Base-by-base conservation (phyloP, 1,284 basidiomycete genomes). In the Cutaneotrichosporon cutaneum region DNA sequence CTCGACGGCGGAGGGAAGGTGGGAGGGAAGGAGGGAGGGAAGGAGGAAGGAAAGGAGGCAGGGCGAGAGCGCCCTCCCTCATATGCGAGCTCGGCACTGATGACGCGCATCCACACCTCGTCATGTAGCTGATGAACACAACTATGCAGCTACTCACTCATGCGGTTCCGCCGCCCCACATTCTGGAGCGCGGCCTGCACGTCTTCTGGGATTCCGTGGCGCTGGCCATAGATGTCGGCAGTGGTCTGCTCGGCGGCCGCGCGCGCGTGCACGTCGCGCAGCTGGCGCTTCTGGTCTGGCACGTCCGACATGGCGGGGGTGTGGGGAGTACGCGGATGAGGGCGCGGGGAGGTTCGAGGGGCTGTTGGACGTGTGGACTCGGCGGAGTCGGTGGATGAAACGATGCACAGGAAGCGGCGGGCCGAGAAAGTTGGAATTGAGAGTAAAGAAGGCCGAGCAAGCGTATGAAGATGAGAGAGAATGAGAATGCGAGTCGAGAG, bases 161-260 rank as follows among this genome's bases (percentile, higher is more conserved):
- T 66, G 30, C 75, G 56, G 9, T 64, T 68, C n/a, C 63, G 56
- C 14, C 73, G 58, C 9, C 69, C 71, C 0, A 74, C 69, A 52
- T 70, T 77, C 66, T 72, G 68, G 45, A 77, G 56, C 30, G 69
- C 68, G 16, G 62, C 58, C 60, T 70, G 68, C 13, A 74, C 50
- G 18, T 74, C 70, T 0, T 65, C 62, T 9, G 71, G 62, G 18
- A 77, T 71, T 1, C 74, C 75, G 65, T 75, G 71, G 39, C 63
- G 66, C 16, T 64, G 45, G 11, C 68, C 71, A 47, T 77, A 75
- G n/a, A 64, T 64, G 59, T 77, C 75, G 1, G 73, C 71, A 0
- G 75, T 76, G 7, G 71, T 71, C 13, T 47, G 56, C 5, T 45
- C 13, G 0, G 52, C 56, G 4, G 65, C 60, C 2, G 71, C 64